Percentiles rank a stretch among this genome's conserved stretches.
phyloP scores from a whole-genome alignment of 2,329 filamentous ascomycete species.

The Colletotrichum graminicola region DNA sequence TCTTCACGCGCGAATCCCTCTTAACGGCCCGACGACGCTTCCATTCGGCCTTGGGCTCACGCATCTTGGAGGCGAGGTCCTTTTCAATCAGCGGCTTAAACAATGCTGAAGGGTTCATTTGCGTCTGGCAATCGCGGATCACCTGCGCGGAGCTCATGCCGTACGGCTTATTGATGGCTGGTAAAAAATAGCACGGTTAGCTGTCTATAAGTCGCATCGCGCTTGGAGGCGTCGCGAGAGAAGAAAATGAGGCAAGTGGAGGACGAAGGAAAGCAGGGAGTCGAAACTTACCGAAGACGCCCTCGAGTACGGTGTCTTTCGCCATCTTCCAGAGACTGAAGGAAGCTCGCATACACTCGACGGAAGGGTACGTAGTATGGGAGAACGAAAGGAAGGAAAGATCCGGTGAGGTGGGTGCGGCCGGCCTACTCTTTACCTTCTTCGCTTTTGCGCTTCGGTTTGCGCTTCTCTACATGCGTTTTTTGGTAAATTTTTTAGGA shows the following conservation, averaged over 20 bases:
- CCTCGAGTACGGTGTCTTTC: conserved; percentile 65
- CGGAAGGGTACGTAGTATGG: neutral
- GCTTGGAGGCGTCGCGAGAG: conserved; percentile 8
- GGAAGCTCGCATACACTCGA: conserved; percentile 49
- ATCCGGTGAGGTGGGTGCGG: conserved; percentile 12
- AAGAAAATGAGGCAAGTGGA: conserved; percentile 23
- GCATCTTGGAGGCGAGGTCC: conserved; percentile 67
- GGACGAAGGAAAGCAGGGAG: conserved; percentile 1
- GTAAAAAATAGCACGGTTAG: conserved; percentile 13
- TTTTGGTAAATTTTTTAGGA: conserved; percentile 38
- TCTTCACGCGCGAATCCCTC: conserved; percentile 81
- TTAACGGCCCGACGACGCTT: conserved; percentile 69
- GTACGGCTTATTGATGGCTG: conserved; percentile 93
- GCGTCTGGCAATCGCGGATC: conserved; percentile 85
- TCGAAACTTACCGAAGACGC: conserved; percentile 66
- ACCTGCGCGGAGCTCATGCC: conserved; percentile 91
- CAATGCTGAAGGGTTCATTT: conserved; percentile 83
- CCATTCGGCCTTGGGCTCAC: conserved; percentile 70
- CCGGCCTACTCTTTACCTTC: conserved; percentile 33
- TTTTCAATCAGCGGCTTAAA: conserved; percentile 83
- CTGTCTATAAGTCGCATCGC: conserved; percentile 8
- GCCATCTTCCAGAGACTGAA: conserved; percentile 63
- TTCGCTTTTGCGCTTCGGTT: conserved; percentile 38
- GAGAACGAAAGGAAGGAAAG: conserved; percentile 8
- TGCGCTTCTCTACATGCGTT: conserved; percentile 35